Evolutionary conservation across 192 early-diverging fungal genomes (phyloP).

Genomic region (Coemansia sp.): DNA sequence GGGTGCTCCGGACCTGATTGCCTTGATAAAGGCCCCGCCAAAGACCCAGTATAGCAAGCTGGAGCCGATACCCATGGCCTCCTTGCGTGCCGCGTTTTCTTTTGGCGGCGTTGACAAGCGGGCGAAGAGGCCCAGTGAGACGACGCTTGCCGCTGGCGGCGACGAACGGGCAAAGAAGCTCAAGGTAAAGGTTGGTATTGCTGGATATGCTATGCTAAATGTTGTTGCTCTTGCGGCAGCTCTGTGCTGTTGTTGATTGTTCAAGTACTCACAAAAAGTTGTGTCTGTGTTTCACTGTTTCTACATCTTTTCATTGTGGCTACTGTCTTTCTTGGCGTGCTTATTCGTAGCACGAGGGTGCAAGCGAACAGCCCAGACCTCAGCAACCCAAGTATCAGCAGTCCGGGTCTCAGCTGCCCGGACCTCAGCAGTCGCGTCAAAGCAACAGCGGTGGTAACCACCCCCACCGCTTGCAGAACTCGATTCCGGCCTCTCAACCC

Average conservation of each 20-base stretch:
- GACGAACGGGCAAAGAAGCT: not conserved
- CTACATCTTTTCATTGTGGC: not conserved
- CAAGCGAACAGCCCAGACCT: constrained; percentile 11
- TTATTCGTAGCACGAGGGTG: constrained; percentile 18
- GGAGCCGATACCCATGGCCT: constrained; percentile 35
- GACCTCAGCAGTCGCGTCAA: constrained; percentile 8
- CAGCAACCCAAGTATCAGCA: not conserved
- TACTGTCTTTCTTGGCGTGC: not conserved
- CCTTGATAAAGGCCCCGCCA: constrained; percentile 42
- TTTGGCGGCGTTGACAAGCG: constrained; percentile 5
- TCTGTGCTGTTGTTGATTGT: constrained; percentile 1
- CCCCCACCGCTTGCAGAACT: not conserved
- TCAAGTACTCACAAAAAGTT: not conserved
- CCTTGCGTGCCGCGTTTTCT: constrained; percentile 34
- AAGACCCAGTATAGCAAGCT: constrained; percentile 42
- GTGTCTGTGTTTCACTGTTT: constrained; percentile 5
- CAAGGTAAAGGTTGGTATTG: constrained; percentile 33
- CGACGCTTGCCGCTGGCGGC: not conserved
- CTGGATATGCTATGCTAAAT: not conserved
- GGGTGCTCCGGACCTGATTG: constrained; percentile 12
- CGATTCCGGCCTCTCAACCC: not conserved
- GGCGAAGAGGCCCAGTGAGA: too few species aligned
- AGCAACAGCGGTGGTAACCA: not conserved
- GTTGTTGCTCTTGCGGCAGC: not conserved
- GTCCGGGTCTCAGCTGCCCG: not conserved